phyloP scores from a whole-genome alignment of 2,329 filamentous ascomycete species.

The Aspergillus novofumigatus region DNA sequence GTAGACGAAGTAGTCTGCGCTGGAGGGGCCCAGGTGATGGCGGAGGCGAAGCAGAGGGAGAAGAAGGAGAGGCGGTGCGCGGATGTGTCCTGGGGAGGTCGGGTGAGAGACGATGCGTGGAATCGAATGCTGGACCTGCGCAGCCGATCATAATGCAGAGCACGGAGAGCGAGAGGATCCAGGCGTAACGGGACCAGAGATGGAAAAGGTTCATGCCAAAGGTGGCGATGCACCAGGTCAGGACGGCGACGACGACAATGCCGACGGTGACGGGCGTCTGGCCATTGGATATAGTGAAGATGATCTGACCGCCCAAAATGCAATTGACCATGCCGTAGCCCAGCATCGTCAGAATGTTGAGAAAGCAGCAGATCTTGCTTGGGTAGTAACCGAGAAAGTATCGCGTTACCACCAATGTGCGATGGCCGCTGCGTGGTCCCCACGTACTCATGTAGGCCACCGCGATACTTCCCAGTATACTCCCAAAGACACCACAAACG shows the following conservation, averaged over 20 bases:
- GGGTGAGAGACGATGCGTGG: constrained; percentile 18
- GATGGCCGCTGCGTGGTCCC: constrained; percentile 36
- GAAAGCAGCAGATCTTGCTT: constrained; percentile 32
- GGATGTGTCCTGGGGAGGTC: constrained; percentile 15
- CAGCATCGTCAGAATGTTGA: constrained; percentile 39
- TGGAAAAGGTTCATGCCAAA: constrained; percentile 40
- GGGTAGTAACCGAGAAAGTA: constrained; percentile 41
- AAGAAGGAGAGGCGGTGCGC: constrained; percentile 34
- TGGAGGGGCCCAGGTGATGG: constrained; percentile 31
- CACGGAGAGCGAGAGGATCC: constrained; percentile 11
- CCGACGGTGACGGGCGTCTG: constrained; percentile 33
- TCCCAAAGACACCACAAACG: constrained; percentile 32
- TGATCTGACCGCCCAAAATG: constrained; percentile 38
- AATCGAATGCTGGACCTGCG: constrained; percentile 32
- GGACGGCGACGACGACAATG: constrained; percentile 31
- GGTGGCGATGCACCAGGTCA: constrained; percentile 30
- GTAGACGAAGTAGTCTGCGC: constrained; percentile 42
- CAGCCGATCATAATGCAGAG: constrained; percentile 38
- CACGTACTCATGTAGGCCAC: constrained; percentile 38
- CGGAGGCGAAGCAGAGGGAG: constrained; percentile 30
- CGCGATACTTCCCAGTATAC: constrained; percentile 24
- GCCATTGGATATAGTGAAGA: constrained; percentile 35
- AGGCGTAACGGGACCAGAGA: constrained; percentile 36
- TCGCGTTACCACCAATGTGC: constrained; percentile 37
- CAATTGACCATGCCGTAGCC: constrained; percentile 40